Base-by-base conservation (phyloP, 495 filamentous ascomycete genomes). In the Penicillium diatomitis region DNA sequence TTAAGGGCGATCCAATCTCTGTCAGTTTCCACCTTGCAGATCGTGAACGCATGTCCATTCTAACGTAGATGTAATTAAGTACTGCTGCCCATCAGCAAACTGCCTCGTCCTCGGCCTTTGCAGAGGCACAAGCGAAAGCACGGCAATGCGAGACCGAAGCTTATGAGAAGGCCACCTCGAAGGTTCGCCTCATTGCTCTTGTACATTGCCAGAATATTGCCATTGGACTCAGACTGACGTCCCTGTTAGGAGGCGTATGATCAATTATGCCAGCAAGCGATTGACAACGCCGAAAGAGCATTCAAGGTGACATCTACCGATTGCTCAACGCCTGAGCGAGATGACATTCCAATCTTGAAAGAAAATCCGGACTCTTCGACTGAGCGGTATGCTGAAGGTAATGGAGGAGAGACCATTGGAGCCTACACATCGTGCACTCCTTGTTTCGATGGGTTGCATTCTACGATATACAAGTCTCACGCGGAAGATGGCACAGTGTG, bases 401-500 rank as follows among this genome's bases (percentile, higher is more conserved):
- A 39, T 8, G 20, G 11, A 5, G 57, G 77, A n/a, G 73, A 80
- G 43, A 60, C 61, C 6, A 84, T 96, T 56, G 92, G 92, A 5
- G 66, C 64, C 32, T 95, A 91, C 62, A 60, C 57, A 28, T 72
- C 81, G 40, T 94, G 87, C 58, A 71, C 78, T 28, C 83, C 86
- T 63, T 66, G 87, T 55, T 77, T 73, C 45, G 80, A 81, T 48
- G 92, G 94, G 28, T 69, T 92, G 6, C 90, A 88, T 58, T 92
- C 92, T 29, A 78, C 78, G 34, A 82, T 99, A 41, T 97, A 91
- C 69, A 80, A 76, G 54, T 75, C 83, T 5, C 56, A 50, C 41
- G 34, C 40, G 6, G 45, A 60, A 5, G 62, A 69, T 55, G 66
- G 55, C 42, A 67, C 38, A 41, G 38, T 80, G 6, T 73, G 84